These are phyloP conservation scores for Xylaria sp. DNA, from an alignment of 2,329 filamentous ascomycete genomes.

Conservation along the genomic window DNA sequence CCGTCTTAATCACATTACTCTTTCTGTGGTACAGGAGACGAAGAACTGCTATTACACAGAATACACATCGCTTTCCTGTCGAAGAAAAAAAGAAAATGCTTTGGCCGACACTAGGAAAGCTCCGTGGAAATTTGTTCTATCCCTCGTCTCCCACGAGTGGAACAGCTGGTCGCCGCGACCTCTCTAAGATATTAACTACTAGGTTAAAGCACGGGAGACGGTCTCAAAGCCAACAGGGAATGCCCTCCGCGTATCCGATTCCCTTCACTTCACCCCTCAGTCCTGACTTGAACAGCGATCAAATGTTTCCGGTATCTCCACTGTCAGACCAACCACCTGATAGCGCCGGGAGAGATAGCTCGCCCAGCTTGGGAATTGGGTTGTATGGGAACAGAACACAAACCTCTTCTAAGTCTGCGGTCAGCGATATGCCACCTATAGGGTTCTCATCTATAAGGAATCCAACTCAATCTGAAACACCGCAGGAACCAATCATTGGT, in stretches of 20 bases:
- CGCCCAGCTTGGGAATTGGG: conserved; percentile 22
- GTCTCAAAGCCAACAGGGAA: conserved; percentile 1
- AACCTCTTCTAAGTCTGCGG: background rate
- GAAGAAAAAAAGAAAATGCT: background rate
- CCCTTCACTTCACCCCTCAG: conserved; percentile 1
- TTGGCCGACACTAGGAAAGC: background rate
- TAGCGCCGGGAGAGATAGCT: background rate
- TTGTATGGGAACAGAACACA: conserved; percentile 13
- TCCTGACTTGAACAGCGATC: conserved; percentile 12
- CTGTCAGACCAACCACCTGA: conserved; percentile 17
- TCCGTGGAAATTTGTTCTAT: background rate
- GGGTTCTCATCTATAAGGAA: conserved; percentile 22
- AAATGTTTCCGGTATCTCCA: conserved; percentile 29
- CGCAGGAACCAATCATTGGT: conserved; percentile 28
- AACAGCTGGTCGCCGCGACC: background rate
- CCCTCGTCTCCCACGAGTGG: background rate
- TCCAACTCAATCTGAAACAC: conserved; percentile 6
- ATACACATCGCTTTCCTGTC: background rate
- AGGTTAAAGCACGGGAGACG: conserved; percentile 11
- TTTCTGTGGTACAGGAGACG: conserved; percentile 34
- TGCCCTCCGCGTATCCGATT: background rate
- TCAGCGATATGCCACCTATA: conserved; percentile 19
- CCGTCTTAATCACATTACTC: conserved; percentile 29
- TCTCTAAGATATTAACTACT: background rate
- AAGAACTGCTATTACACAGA: conserved; percentile 8